Percentiles rank a stretch among this genome's conserved stretches.
These are phyloP conservation scores for Cryomyces antarcticus DNA, from an alignment of 495 filamentous ascomycete species.

Conservation along the genomic window DNA sequence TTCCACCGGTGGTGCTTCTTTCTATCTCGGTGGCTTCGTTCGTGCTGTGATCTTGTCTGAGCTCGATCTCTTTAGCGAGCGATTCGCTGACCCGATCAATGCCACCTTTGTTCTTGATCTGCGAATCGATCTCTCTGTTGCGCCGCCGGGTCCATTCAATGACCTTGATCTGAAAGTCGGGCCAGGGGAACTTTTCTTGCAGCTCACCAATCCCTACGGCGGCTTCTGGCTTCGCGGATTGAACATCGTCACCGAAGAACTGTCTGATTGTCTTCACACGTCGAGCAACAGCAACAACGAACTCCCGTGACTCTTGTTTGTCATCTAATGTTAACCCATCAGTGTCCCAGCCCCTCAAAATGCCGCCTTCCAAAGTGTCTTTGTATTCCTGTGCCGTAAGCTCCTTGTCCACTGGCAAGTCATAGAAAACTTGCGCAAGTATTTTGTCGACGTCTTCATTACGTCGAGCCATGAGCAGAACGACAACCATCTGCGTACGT, in stretches of 20 bases:
- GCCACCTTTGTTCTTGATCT: conserved; percentile 7
- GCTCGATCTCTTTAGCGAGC: conserved; percentile 1
- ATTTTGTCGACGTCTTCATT: background rate
- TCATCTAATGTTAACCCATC: background rate
- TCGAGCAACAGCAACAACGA: background rate
- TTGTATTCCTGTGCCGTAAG: background rate
- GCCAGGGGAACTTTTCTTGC: conserved; percentile 3
- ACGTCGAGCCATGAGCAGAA: background rate
- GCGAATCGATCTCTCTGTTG: conserved; percentile 3
- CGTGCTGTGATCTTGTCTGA: background rate
- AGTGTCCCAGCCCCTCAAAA: conserved; percentile 1
- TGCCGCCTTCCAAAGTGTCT: conserved; percentile 1
- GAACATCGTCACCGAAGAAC: background rate
- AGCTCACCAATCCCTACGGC: conserved; percentile 1
- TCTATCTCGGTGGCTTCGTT: background rate
- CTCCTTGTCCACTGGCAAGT: background rate
- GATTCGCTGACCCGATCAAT: background rate
- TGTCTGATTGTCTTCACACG: background rate
- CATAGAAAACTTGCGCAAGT: background rate
- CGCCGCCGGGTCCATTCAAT: conserved; percentile 4
- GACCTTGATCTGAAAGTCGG: conserved; percentile 2
- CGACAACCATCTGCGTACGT: conserved; percentile 1
- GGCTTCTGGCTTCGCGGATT: background rate
- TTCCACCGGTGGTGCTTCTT: background rate
- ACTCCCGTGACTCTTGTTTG: background rate